These are phyloP conservation scores for Selaginella tamariscina DNA, from an alignment of 75 land plant genomes.

Conservation along the genomic window DNA sequence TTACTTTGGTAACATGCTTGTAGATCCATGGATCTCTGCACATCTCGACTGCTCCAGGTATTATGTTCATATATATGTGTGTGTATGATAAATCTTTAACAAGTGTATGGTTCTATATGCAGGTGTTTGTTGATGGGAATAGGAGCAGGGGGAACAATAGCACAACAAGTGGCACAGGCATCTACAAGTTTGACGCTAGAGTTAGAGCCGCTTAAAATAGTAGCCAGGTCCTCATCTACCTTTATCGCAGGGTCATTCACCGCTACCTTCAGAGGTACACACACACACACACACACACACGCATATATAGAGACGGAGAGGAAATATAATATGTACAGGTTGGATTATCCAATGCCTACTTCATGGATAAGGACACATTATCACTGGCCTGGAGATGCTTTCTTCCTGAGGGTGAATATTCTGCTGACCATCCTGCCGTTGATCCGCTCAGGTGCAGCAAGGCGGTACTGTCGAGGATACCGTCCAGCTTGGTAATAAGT, in stretches of 20 bases:
- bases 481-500: slow-evolving; percentile 61
- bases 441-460: slow-evolving; percentile 46
- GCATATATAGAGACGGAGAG: no score
- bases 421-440: slow-evolving; percentile 58
- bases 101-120: slow-evolving; percentile 11
- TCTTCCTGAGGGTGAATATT: slow-evolving; percentile 55
- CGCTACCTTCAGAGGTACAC: slow-evolving; percentile 77
- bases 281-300: no score
- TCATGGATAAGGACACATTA: slow-evolving; percentile 66
- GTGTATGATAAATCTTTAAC: background rate
- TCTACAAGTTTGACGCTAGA: slow-evolving; percentile 40
- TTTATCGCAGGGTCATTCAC: slow-evolving; percentile 51
- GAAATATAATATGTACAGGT: no score
- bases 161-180: slow-evolving; percentile 62
- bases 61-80: background rate
- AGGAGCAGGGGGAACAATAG: slow-evolving; percentile 79
- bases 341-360: slow-evolving; percentile 70
- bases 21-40: slow-evolving; percentile 94
- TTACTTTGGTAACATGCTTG: slow-evolving; percentile 23
- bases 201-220: slow-evolving; percentile 65
- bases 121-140: slow-evolving; percentile 77
- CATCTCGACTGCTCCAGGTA: slow-evolving; percentile 91
- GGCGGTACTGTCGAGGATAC: slow-evolving; percentile 64
- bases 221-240: slow-evolving; percentile 85
- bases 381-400: slow-evolving; percentile 71